phyloP scores from a whole-genome alignment of 108 stramenopile genomes.

The Craspedostauros australis region DNA sequence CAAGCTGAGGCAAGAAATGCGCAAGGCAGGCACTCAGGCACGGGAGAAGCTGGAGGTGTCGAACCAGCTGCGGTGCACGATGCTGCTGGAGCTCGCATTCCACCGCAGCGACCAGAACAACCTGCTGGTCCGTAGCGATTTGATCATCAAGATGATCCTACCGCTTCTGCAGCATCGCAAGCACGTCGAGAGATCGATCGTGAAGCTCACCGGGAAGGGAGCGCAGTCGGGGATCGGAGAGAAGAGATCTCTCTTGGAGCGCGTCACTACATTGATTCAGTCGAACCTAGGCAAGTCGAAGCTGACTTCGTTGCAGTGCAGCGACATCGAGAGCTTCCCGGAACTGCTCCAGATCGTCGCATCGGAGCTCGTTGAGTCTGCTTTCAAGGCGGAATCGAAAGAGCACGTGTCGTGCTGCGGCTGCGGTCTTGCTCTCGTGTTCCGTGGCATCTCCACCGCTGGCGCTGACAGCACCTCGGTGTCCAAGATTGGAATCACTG shows the following conservation, averaged over 20 bases:
- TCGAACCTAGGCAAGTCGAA: slow-evolving; percentile 59
- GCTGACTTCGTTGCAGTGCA: slow-evolving; percentile 20
- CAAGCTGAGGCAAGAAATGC: slow-evolving; percentile 74
- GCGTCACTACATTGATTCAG: slow-evolving; percentile 47
- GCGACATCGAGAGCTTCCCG: slow-evolving; percentile 11
- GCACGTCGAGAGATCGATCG: slow-evolving; percentile 37
- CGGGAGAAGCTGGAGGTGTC: slow-evolving; percentile 58
- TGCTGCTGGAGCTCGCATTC: slow-evolving; percentile 59
- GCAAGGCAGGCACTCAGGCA: slow-evolving; percentile 69
- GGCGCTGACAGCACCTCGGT: slow-evolving; percentile 24
- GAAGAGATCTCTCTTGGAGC: slow-evolving; percentile 50
- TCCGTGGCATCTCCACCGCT: slow-evolving; percentile 36
- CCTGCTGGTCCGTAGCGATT: slow-evolving; percentile 40
- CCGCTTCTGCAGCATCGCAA: slow-evolving; percentile 48
- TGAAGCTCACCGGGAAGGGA: slow-evolving; percentile 26
- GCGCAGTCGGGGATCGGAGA: slow-evolving; percentile 34
- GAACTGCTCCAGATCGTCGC: slow-evolving; percentile 6
- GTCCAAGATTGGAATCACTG: slow-evolving; percentile 23
- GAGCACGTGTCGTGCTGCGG: slow-evolving; percentile 62
- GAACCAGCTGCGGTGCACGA: slow-evolving; percentile 66
- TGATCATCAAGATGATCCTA: slow-evolving; percentile 42
- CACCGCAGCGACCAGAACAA: slow-evolving; percentile 38
- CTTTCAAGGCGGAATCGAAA: slow-evolving; percentile 24
- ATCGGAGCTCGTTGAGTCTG: slow-evolving; percentile 31
- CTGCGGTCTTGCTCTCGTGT: slow-evolving; percentile 31